Evolutionary conservation across 352 stramenopile genomes (phyloP).

Genomic region (Pythium volutum): DNA sequence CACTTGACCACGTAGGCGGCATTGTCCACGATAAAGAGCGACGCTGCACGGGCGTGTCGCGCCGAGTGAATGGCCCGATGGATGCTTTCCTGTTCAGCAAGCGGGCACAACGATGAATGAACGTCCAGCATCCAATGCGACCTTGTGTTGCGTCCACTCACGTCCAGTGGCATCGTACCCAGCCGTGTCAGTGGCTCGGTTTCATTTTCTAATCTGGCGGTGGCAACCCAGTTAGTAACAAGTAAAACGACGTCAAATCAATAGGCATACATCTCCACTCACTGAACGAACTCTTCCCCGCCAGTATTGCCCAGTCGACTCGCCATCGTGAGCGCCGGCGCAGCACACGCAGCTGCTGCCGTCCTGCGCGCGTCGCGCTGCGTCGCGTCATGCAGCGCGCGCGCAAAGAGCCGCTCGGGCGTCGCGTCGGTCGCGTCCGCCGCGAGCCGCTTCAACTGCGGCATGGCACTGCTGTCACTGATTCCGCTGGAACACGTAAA

Average conservation of each 20-base stretch:
- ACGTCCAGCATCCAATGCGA: not conserved
- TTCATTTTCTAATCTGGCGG: not conserved
- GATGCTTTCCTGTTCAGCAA: not conserved
- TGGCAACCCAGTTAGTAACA: not conserved
- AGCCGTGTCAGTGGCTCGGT: not conserved
- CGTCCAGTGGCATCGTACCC: not conserved
- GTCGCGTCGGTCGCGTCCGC: conserved; percentile 23
- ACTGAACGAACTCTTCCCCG: not conserved
- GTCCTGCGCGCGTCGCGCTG: conserved; percentile 21
- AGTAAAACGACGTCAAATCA: not conserved
- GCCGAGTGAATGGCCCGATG: not conserved
- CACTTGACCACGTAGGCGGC: conserved; percentile 5
- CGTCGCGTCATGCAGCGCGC: conserved; percentile 40
- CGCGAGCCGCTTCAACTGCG: conserved; percentile 32
- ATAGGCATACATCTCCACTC: not conserved
- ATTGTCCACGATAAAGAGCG: conserved; percentile 5
- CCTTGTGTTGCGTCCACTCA: not conserved
- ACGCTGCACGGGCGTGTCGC: not conserved
- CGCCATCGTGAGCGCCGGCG: conserved; percentile 33
- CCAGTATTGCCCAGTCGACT: conserved; percentile 16
- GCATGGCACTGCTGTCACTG: conserved; percentile 43
- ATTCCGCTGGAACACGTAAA: too few relatives aligned
- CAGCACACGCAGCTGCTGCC: conserved; percentile 38
- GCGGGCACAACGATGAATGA: not conserved
- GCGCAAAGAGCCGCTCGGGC: conserved; percentile 49